Conservation (phyloP, 306 rosid species). For the Amphicarpaea edgeworthii region DNA sequence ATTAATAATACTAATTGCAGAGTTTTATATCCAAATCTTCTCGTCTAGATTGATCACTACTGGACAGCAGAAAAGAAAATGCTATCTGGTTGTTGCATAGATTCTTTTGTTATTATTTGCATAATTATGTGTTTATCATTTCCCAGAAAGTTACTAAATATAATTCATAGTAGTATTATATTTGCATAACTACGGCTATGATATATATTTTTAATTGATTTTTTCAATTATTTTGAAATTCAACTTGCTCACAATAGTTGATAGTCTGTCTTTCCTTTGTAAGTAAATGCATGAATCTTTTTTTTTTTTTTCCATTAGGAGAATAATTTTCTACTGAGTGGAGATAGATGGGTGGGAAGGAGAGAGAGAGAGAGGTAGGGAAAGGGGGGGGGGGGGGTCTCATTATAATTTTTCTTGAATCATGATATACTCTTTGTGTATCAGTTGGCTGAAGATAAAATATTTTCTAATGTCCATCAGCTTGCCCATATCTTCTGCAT, state of each 20-base stretch:
- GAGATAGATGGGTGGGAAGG: no score
- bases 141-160: constrained; percentile 4
- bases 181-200: neutral
- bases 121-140: constrained; percentile 2
- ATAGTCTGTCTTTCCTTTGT: constrained; percentile 17
- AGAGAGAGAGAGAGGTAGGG: no score
- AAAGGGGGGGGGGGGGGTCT: no score
- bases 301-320: neutral
- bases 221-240: constrained; percentile 5
- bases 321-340: no score
- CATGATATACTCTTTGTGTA: constrained; percentile 13
- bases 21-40: neutral
- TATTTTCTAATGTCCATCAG: constrained; percentile 9
- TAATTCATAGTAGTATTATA: constrained; percentile 1
- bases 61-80: constrained; percentile 26
- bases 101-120: constrained; percentile 31
- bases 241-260: neutral
- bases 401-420: constrained; percentile 15
- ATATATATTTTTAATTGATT: constrained; percentile 16
- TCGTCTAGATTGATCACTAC: neutral
- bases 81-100: constrained; percentile 12
- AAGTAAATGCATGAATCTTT: constrained; percentile 23
- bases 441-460: constrained; percentile 26
- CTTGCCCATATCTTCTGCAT: constrained; percentile 33
- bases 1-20: constrained; percentile 1